Base-by-base conservation (phyloP, 768 basidiomycete species). In the Pleurotus platypus region DNA sequence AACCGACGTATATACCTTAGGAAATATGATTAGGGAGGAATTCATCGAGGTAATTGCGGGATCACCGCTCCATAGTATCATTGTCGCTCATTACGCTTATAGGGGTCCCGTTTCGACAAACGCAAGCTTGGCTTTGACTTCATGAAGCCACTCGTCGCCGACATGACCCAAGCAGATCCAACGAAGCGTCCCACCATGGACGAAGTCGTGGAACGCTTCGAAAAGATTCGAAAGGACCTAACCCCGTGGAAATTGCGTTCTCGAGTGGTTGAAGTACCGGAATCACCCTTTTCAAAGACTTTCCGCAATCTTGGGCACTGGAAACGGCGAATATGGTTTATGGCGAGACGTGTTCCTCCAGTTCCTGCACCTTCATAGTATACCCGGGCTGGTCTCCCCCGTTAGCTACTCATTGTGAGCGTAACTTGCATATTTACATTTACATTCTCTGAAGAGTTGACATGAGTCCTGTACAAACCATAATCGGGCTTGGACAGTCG, bases 1-100 rank as follows among this genome's bases (percentile, higher is more conserved):
- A 1, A 71, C 69, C 0, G 75, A 77, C 38, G 58, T 76, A 13
- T 77, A 73, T 58, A 71, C 68, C 16, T 40, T 76, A 2, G 72
- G 70, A 0, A 73, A 74, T 38, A 15, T 68, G 5, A 67, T 72
- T 38, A 61, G 38, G 13, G 38, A 60, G 40, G 43, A 45, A 16
- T 58, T 63, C 8, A 42, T 59, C 3, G 55, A 61, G 18, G 58
- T 64, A 45, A 30, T 58, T 24, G 6, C 8, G 30, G 27, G 2
- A 15, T 54, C 13, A 39, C 2, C 3, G 35, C n/a, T 20, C 20
- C 20, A 20, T 20, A 20, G 20, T 20, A 20, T 20, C 20, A 20
- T 20, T 20, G 20, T 20, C 20, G 20, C 20, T 20, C 20, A 20
- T 20, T 20, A 20, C 20, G 20, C 20, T 20, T 20, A 20, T 18